A percentile compares a stretch with the other conserved stretches of the same genome.
These are phyloP conservation scores for button mushroom (Agaricus bisporus) DNA, from an alignment of 768 basidiomycete species.

Conservation along the genomic window DNA sequence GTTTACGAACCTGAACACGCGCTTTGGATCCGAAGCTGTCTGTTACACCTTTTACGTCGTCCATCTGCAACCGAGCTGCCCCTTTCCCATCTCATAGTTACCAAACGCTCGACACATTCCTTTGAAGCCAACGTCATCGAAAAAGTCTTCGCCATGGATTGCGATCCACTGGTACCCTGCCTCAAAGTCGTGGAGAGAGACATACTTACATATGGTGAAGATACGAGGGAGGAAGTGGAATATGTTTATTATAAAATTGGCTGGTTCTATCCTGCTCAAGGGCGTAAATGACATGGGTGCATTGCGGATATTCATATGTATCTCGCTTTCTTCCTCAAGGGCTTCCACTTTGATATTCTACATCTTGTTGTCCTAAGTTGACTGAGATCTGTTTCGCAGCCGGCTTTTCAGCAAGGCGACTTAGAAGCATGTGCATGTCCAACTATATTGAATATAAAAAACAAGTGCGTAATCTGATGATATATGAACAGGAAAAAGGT, in stretches of 20 bases:
- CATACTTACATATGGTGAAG: conserved; percentile 48
- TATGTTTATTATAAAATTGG: conserved; percentile 72
- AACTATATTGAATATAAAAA: too few relatives aligned
- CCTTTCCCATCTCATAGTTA: conserved; percentile 72
- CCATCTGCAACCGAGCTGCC: conserved; percentile 13
- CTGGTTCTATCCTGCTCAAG: conserved; percentile 33
- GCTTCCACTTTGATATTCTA: too few relatives aligned
- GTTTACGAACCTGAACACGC: conserved; percentile 73
- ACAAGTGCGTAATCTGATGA: too few relatives aligned
- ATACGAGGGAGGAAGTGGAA: conserved; percentile 45
- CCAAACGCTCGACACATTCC: conserved; percentile 59
- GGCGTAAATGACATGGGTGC: too few relatives aligned
- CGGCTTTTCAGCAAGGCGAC: too few relatives aligned
- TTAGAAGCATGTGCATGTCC: too few relatives aligned
- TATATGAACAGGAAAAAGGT: too few relatives aligned
- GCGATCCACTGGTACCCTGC: not conserved
- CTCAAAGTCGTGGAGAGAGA: conserved; percentile 31
- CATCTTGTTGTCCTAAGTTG: too few relatives aligned
- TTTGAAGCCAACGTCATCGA: conserved; percentile 57
- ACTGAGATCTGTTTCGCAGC: too few relatives aligned
- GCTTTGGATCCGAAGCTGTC: conserved; percentile 60
- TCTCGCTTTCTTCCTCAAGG: too few relatives aligned
- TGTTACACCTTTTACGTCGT: conserved; percentile 40
- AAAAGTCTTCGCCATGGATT: conserved; percentile 34
- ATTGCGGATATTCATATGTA: too few relatives aligned